These are phyloP conservation scores for Candida glucosophila DNA, from an alignment of 1,139 yeast genomes.

Conservation along the genomic window DNA sequence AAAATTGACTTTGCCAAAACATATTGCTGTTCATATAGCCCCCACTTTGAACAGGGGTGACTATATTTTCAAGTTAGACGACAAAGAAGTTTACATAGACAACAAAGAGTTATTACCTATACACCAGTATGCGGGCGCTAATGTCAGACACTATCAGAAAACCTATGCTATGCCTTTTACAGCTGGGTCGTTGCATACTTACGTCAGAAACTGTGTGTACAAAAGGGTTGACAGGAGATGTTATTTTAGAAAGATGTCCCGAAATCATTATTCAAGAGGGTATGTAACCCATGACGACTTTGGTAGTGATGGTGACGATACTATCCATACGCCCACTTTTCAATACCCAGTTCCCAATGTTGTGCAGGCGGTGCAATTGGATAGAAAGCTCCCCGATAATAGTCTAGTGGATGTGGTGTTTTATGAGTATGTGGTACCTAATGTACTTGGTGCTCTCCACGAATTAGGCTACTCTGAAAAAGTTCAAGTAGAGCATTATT, in stretches of 20 bases:
- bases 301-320: constrained; percentile 86
- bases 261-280: constrained; percentile 37
- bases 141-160: neutral
- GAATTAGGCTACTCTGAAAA: constrained; percentile 15
- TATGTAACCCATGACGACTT: constrained; percentile 76
- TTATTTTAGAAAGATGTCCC: too few species aligned
- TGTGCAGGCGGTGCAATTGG: constrained; percentile 39
- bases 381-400: constrained; percentile 11
- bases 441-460: constrained; percentile 50
- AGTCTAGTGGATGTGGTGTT: constrained; percentile 58
- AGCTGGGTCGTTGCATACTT: too few species aligned
- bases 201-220: too few species aligned
- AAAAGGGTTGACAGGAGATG: too few species aligned
- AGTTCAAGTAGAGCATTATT: constrained; percentile 18
- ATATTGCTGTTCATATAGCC: constrained; percentile 40
- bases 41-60: constrained; percentile 40
- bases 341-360: constrained; percentile 68
- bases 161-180: neutral
- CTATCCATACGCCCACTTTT: constrained; percentile 57
- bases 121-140: constrained; percentile 12
- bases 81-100: constrained; percentile 4
- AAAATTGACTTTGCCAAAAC: constrained; percentile 43
- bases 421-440: constrained; percentile 64
- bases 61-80: constrained; percentile 25
- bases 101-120: constrained; percentile 16